Conservation (phyloP, 257 asterid species). For the Salvia rosmarinus region DNA sequence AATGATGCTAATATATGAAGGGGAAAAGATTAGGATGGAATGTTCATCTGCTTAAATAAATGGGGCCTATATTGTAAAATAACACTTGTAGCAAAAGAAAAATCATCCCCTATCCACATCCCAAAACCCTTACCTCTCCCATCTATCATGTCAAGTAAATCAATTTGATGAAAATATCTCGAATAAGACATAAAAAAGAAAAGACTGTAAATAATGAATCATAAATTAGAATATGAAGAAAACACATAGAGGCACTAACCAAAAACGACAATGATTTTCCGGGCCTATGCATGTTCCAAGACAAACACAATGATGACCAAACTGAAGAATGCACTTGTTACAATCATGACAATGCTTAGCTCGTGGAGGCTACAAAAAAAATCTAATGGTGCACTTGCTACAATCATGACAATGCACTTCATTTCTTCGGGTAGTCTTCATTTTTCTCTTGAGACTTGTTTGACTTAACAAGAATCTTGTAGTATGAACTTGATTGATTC, state of each 20-base stretch:
- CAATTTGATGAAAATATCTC: background rate
- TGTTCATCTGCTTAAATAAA: background rate
- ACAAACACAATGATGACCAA: conserved; percentile 99
- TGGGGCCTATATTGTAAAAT: background rate
- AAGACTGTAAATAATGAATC: conserved; percentile 7
- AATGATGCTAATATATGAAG: no score
- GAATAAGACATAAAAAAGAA: background rate
- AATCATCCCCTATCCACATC: background rate
- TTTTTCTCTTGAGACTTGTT: no score
- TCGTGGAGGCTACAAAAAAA: conserved; percentile 85
- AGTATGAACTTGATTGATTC: no score
- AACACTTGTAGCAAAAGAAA: background rate
- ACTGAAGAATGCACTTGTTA: conserved; percentile 95
- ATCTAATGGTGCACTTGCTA: conserved; percentile 27
- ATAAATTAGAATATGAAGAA: background rate
- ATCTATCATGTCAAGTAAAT: conserved; percentile 1
- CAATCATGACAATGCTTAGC: conserved; percentile 97
- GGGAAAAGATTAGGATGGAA: background rate
- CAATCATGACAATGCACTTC: no score
- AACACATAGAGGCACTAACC: conserved; percentile 54
- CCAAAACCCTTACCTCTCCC: background rate
- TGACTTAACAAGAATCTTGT: no score
- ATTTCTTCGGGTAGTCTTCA: no score
- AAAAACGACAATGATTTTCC: conserved; percentile 87
- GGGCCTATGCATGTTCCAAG: conserved; percentile 96